Base-by-base conservation (phyloP, 1,139 yeast genomes). In the Yamadazyma epiphylla region DNA sequence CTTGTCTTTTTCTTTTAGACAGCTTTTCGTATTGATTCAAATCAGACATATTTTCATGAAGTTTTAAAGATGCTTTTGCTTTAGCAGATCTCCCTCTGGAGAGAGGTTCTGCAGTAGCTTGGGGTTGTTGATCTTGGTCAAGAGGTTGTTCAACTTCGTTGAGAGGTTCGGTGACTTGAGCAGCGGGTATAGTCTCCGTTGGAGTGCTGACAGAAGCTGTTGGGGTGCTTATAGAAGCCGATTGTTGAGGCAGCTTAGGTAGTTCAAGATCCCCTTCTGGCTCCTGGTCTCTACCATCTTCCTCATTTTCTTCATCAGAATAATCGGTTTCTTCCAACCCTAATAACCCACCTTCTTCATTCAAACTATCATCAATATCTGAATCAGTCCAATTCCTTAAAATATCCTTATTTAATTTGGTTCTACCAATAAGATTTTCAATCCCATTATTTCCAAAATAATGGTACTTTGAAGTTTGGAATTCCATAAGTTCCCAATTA, bases 1-100 rank as follows among this genome's bases (percentile, higher is more conserved):
- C 62, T 37, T 63, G 64, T 14, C 60, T 47, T 1, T 57, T 46
- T 24, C 71, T 65, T 42, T 65, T 65, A 4, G 60, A 35, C 41
- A 63, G 51, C 41, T 73, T 67, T 38, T 77, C 79, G 48, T 72
- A 83, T 31, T 64, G 68, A 44, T 79, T 81, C 38, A 83, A 61
- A 31, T 81, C 81, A 31, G 74, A 72, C 73, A 84, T 81, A 44
- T 80, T 75, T 14, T 70, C 70, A 42, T 80, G 89, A n/a, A 84
- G 58, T 48, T 77, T 79, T 34, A 62, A 61, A 0, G 80, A 78
- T 0, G 94, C 94, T 43, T 74, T 74, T 27, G 71, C 69, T 24
- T 81, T 79, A 1, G 94, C 94, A 13, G 77, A 59, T 29, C 74
- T 49, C 5, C 70, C 63, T 7, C 37, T 28, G 14, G 29, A 22